These are phyloP conservation scores for Raddia distichophylla DNA, from an alignment of 176 grass and related monocot genomes.

Conservation along the genomic window DNA sequence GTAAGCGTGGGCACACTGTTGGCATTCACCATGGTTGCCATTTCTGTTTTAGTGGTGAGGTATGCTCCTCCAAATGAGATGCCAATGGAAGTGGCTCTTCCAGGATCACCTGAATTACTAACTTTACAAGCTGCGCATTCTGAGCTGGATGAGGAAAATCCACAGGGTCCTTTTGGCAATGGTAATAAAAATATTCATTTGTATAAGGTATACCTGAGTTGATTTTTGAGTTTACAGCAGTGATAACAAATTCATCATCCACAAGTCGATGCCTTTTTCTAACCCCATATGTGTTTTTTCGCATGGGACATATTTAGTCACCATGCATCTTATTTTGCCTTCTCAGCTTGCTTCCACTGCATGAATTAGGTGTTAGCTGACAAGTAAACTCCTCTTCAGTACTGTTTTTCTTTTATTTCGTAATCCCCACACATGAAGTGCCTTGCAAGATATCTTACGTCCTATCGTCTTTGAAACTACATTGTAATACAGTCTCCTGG, in stretches of 20 bases:
- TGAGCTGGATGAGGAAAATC: constrained; percentile 33
- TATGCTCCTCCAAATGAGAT: constrained; percentile 76
- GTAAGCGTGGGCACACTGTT: constrained; percentile 92
- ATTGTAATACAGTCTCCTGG: neutral
- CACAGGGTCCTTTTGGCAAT: constrained; percentile 30
- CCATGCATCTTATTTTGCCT: neutral
- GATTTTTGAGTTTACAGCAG: neutral
- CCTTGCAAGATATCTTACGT: constrained; percentile 22
- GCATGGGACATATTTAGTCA: neutral
- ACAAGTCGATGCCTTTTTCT: neutral
- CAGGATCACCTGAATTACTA: constrained; percentile 51
- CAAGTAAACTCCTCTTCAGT: neutral
- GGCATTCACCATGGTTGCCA: constrained; percentile 71
- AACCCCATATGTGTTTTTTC: neutral
- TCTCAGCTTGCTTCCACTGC: neutral
- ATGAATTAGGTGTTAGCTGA: constrained; percentile 17
- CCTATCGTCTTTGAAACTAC: neutral
- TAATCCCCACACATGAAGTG: constrained; percentile 18
- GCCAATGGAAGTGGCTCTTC: constrained; percentile 48
- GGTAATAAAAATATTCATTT: constrained; percentile 24
- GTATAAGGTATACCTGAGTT: neutral
- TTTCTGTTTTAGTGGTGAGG: constrained; percentile 84
- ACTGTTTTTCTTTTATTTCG: neutral
- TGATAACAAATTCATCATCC: neutral
- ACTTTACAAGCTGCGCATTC: constrained; percentile 28